A percentile compares a stretch with the other conserved stretches of the same genome.
These are phyloP conservation scores for Podosphaera fusca DNA, from an alignment of 2,329 filamentous ascomycete genomes.

Conservation along the genomic window DNA sequence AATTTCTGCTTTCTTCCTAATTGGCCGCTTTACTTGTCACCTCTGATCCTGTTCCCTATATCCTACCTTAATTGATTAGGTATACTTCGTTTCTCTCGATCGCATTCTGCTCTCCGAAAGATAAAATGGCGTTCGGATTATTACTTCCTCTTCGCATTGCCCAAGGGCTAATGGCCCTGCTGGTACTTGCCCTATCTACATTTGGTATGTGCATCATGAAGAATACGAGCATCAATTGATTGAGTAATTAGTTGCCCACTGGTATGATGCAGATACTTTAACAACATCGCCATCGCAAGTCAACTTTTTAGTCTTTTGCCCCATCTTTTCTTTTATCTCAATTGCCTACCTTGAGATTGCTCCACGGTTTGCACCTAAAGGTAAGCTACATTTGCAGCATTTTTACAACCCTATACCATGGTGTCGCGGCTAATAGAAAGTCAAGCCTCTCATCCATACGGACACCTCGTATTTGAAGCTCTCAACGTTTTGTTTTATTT, in stretches of 20 bases:
- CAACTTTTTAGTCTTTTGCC: slow-evolving; percentile 32
- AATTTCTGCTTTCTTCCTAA: too few species aligned
- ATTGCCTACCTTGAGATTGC: slow-evolving; percentile 28
- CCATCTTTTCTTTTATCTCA: slow-evolving; percentile 30
- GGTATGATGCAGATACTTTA: slow-evolving; percentile 32
- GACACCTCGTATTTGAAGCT: slow-evolving; percentile 25
- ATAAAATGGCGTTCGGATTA: slow-evolving; percentile 20
- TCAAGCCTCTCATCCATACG: slow-evolving; percentile 25
- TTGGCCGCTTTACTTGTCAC: too few species aligned
- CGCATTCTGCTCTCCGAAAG: not conserved
- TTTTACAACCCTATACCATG: not conserved
- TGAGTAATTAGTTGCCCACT: slow-evolving; percentile 27
- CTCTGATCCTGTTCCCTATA: too few species aligned
- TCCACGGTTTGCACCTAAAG: slow-evolving; percentile 19
- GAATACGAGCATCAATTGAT: slow-evolving; percentile 5
- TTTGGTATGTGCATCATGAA: slow-evolving; percentile 20
- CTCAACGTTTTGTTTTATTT: slow-evolving; percentile 34
- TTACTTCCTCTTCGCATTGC: slow-evolving; percentile 22
- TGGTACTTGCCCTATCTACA: slow-evolving; percentile 24
- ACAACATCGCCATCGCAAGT: slow-evolving; percentile 30
- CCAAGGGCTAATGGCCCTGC: slow-evolving; percentile 22
- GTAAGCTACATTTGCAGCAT: slow-evolving; percentile 4
- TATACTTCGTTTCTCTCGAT: too few species aligned
- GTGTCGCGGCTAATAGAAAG: not conserved
- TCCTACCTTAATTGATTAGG: too few species aligned